Base-by-base conservation (phyloP, 2,329 filamentous ascomycete genomes). In the Furcasterigmium furcatum region DNA sequence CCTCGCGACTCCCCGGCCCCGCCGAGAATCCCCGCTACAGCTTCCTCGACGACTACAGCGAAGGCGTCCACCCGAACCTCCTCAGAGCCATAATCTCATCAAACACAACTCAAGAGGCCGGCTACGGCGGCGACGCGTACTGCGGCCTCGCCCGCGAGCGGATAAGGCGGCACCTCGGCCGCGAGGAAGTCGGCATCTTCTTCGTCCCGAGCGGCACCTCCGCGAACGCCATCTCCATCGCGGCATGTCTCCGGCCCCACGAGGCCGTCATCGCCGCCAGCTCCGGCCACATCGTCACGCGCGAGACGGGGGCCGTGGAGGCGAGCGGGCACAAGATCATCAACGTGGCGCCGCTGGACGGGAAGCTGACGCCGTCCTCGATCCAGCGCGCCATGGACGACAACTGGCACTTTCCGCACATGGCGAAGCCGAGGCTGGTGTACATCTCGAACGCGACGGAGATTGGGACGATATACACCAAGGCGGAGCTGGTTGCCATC, bases 401-500 rank as follows among this genome's bases (percentile, higher is more conserved):
- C 35, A 76, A 77, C 46, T 71, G 70, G 56, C 73, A 76, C 53
- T 76, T 68, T 46, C 74, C 73, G 1, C 73, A 77, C 49, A 74
- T 73, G 67, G 73, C 73, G 3, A 74, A 71, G 49, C 74, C 73
- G 1, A 60, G 70, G 4, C 55, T 77, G n/a, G 70, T 77, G 3
- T 77, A 77, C 52, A 68, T 77, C 21, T 76, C 74, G 13, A 74
- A 77, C 49, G 73, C 74, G 1, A 74, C 73, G 0, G 73, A 77
- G 56, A 59, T 74, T 9, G 73, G 73, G 2, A 77, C 73, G 0
- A 58, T 76, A 4, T 77, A 77, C 50, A 67, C 64, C 0, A 67
- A 65, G 38, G 53, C 52, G 0, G 73, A 77, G 47, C 51, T 77
- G 21, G 52, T 52, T 1, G 68, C 58, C 4, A 59, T 77, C 41